These are phyloP conservation scores for Allantophomopsis lycopodina DNA, from an alignment of 2,329 filamentous ascomycete genomes.

Conservation along the genomic window DNA sequence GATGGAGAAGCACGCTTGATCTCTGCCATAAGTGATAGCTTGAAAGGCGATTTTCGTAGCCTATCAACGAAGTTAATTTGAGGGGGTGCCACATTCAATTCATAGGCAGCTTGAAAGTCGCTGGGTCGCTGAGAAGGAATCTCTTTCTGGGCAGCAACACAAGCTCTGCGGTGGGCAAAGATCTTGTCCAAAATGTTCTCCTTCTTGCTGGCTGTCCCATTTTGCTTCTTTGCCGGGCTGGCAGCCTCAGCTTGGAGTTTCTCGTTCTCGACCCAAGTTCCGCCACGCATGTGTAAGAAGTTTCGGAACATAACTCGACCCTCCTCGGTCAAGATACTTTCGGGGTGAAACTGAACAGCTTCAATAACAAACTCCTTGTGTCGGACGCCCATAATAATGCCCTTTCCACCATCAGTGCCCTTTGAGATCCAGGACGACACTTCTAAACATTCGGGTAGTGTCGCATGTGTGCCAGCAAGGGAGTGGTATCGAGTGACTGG, in stretches of 20 bases:
- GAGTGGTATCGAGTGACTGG: conserved; percentile 95
- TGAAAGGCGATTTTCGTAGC: conserved; percentile 68
- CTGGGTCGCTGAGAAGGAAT: conserved; percentile 72
- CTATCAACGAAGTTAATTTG: conserved; percentile 69
- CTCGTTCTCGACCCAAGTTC: conserved; percentile 80
- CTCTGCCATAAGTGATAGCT: conserved; percentile 91
- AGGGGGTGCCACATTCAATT: conserved; percentile 73
- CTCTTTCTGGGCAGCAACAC: conserved; percentile 68
- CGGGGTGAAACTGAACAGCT: conserved; percentile 94
- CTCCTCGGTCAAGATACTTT: conserved; percentile 87
- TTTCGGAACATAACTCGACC: conserved; percentile 86
- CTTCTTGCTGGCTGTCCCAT: conserved; percentile 36
- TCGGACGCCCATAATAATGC: conserved; percentile 91
- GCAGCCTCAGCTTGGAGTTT: conserved; percentile 30
- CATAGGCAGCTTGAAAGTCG: conserved; percentile 78
- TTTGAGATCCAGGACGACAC: conserved; percentile 80
- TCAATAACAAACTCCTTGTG: conserved; percentile 89
- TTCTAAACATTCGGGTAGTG: conserved; percentile 73
- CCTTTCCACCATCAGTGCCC: conserved; percentile 60
- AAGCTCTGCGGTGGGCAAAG: conserved; percentile 65
- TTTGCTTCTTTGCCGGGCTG: conserved; percentile 12
- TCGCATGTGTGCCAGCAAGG: conserved; percentile 79
- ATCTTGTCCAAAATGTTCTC: conserved; percentile 84
- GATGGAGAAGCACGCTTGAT: conserved; percentile 95
- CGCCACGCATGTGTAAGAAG: conserved; percentile 76